Evolutionary conservation across 2,329 filamentous ascomycete species (phyloP).

Genomic region (Pestalotiopsis sp.): DNA sequence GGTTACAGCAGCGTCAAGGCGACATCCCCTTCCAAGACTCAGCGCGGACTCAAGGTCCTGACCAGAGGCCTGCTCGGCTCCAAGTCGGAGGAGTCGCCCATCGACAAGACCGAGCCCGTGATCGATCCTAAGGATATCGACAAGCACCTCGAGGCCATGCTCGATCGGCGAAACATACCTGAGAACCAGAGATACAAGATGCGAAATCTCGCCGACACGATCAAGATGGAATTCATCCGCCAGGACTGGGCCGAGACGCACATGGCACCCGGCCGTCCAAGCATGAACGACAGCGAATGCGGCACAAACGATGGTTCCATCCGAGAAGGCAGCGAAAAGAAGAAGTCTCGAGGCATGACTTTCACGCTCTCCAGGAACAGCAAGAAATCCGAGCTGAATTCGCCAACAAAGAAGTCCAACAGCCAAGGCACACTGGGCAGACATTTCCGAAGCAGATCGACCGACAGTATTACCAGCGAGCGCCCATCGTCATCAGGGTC

Average conservation of each 20-base stretch:
- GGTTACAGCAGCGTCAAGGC: slow-evolving; percentile 23
- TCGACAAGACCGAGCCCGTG: slow-evolving; percentile 51
- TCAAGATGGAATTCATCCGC: slow-evolving; percentile 94
- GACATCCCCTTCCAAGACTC: slow-evolving; percentile 38
- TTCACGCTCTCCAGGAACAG: slow-evolving; percentile 72
- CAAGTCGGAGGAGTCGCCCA: slow-evolving; percentile 37
- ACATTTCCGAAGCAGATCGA: slow-evolving; percentile 72
- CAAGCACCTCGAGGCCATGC: slow-evolving; percentile 60
- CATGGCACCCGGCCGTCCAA: slow-evolving; percentile 25
- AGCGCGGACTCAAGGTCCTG: slow-evolving; percentile 43
- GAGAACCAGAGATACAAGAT: slow-evolving; percentile 95
- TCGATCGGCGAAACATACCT: slow-evolving; percentile 90
- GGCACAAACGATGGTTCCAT: slow-evolving; percentile 39
- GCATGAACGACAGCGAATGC: slow-evolving; percentile 39
- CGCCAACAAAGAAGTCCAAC: slow-evolving; percentile 76
- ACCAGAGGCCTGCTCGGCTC: slow-evolving; percentile 39
- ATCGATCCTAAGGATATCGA: slow-evolving; percentile 59
- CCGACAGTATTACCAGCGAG: slow-evolving; percentile 67
- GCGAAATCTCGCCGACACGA: slow-evolving; percentile 82
- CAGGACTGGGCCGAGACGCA: slow-evolving; percentile 77
- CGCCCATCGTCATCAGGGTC: slow-evolving; percentile 57
- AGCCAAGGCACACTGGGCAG: slow-evolving; percentile 64
- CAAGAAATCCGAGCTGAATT: slow-evolving; percentile 61
- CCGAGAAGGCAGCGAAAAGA: slow-evolving; percentile 51
- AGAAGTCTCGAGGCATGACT: slow-evolving; percentile 70